Base-by-base conservation (phyloP, 768 basidiomycete genomes). In the Coprinopsis sp. region DNA sequence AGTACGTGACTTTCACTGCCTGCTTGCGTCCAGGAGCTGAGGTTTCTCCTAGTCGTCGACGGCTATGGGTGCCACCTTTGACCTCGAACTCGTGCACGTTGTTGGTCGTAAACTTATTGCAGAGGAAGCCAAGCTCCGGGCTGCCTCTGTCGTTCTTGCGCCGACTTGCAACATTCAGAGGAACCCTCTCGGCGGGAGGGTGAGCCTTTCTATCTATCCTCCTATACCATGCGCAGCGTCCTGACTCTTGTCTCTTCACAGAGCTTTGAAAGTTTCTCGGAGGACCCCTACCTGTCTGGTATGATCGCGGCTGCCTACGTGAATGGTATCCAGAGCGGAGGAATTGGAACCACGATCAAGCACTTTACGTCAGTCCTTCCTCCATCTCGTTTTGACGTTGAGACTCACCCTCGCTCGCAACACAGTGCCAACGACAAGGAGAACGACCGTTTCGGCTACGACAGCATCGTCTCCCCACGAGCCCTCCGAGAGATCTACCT, bases 91-190 rank as follows among this genome's bases (percentile, higher is more conserved):
- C 36, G 71, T 91, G 21, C 67, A 81, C 46, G 64, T 76, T 54
- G 74, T 82, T 14, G 87, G 82, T 2, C 58, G 70, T 33, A 78
- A 79, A 56, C 69, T 90, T 14, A 72, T 90, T 16, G 87, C 86
- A 1, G 63, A 70, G 13, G 88, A 90, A 61, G 81, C 84, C 3
- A 89, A 84, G 63, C 68, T 85, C 38, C 72, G 79, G 36, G 76
- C 82, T 2, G 82, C 84, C 8, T 81, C 83, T 11, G 63, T 87
- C 2, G 68, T 89, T 24, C 76, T 91, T 14, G 90, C 82, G 1
- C 90, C 89, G 0, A 91, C 89, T 0, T 86, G 84, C 59, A 91
- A 92, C 59, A 89, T 88, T 40, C 89, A 90, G 63, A 77, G 90
- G 81, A 84, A 72, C 56, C 85, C 85, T 19, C 75, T 87, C 8